Evolutionary conservation across 148 eudicot species (phyloP), one percentile per base, ranked within the genome.

Genomic region (Beta vulgaris): DNA sequence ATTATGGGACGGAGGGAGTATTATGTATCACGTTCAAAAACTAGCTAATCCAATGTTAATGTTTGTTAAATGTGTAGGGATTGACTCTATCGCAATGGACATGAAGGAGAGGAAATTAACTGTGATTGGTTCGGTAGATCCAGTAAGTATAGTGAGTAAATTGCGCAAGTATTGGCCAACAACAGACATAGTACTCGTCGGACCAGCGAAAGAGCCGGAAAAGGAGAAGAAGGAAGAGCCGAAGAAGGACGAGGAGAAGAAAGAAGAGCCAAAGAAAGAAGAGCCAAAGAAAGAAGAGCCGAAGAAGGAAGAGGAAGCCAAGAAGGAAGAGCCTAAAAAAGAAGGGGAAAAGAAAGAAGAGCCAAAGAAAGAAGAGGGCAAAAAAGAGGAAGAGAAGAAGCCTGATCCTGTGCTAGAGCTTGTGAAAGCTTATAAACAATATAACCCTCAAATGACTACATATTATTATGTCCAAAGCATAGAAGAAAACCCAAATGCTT

Each of bases 401-500:
- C 80, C 76, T 7, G 86, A 85, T 46, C 82, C 86, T 0, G 78
- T 80, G 1, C 53, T 77, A 19, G 83, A 80, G 79, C 83, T 84
- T 57, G 78, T 84, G 64, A 80, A 70, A 53, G 81, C 86, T 29
- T 84, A 87, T 55, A 84, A 69, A 72, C 86, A 86, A 42, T 84
- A 82, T 40, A 84, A 84, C 76, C 83, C 83, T 76, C 85, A 83
- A 48, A 76, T 76, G 75, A 72, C 85, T 11, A 46, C 85, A 6
- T 59, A 80, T 35, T 82, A 89, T 73, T 71, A 85, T 82, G 85
- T 73, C 59, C 85, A 86, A 53, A 87, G 97, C 84, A 80, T 89
- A 71, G 97, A 91, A 77, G 97, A 91, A 77, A 89, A 91, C 69
- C 97, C 97, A 0, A 91, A 87, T 72, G 90, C 93, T 62, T 91